Conservation (phyloP, 2,329 filamentous ascomycete genomes). For the Cadophora gregata region DNA sequence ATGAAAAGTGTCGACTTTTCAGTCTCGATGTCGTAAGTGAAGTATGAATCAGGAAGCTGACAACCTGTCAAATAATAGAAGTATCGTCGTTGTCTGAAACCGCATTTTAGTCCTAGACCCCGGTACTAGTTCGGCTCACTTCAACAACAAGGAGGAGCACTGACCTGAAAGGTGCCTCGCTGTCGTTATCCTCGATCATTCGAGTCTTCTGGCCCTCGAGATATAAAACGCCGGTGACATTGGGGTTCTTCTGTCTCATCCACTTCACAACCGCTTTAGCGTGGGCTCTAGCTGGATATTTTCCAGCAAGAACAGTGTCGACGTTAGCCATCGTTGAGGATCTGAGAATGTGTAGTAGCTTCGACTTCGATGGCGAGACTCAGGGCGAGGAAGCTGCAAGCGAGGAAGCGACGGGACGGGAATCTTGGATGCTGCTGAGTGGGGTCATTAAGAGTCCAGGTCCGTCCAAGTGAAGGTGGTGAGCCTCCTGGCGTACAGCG, state of each 20-base stretch:
- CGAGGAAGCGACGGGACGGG: too few species aligned
- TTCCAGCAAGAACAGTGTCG: slow-evolving; percentile 58
- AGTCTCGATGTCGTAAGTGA: slow-evolving; percentile 79
- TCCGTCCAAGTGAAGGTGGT: neutral
- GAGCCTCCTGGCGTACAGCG: neutral
- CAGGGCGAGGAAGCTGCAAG: too few species aligned
- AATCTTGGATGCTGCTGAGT: neutral
- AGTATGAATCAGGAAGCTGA: slow-evolving; percentile 76
- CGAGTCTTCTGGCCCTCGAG: slow-evolving; percentile 83
- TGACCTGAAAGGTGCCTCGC: slow-evolving; percentile 78
- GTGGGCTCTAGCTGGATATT: slow-evolving; percentile 86
- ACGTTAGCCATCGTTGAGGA: slow-evolving; percentile 24
- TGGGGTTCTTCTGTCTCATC: slow-evolving; percentile 70
- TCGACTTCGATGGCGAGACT: neutral
- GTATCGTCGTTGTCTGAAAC: slow-evolving; percentile 77
- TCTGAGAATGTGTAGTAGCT: neutral
- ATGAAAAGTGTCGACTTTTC: slow-evolving; percentile 86
- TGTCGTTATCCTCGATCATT: slow-evolving; percentile 89
- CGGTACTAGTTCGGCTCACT: too few species aligned
- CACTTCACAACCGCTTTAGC: slow-evolving; percentile 82
- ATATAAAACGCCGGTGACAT: slow-evolving; percentile 77
- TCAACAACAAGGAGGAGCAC: too few species aligned
- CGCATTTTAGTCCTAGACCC: neutral
- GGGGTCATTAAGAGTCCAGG: too few species aligned
- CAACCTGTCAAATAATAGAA: slow-evolving; percentile 97